A percentile compares a stretch with the other conserved stretches of the same genome.
phyloP scores from a whole-genome alignment of 495 filamentous ascomycete genomes.

The Daldinia caldariorum region DNA sequence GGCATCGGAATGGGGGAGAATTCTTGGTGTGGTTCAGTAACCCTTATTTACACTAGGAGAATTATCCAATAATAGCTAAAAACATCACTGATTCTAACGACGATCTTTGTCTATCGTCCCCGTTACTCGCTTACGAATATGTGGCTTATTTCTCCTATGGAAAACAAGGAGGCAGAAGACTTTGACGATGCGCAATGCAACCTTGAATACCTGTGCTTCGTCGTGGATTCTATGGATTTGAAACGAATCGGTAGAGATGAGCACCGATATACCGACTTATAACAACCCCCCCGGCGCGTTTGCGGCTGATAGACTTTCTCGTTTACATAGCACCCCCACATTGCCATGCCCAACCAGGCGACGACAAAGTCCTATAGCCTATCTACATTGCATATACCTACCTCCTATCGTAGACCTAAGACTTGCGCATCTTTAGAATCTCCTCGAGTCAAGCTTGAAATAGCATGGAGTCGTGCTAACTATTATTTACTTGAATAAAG shows the following conservation, averaged over 20 bases:
- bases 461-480: no score
- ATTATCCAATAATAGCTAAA: neutral
- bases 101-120: neutral
- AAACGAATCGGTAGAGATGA: neutral
- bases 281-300: no score
- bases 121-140: neutral
- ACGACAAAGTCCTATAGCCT: no score
- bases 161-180: neutral
- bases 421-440: no score
- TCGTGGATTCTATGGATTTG: neutral
- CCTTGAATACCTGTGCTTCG: neutral
- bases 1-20: constrained; percentile 1
- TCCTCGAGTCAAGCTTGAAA: no score
- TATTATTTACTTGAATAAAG: no score
- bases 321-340: no score
- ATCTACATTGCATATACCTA: no score
- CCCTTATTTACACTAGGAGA: neutral
- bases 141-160: neutral
- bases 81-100: neutral
- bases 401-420: no score
- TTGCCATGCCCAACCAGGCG: no score
- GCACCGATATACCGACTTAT: no score
- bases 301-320: no score
- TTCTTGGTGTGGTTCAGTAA: neutral
- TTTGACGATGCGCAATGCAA: neutral